Conservation (phyloP, 345 rosid genomes). For the Syzygium oleosum region DNA sequence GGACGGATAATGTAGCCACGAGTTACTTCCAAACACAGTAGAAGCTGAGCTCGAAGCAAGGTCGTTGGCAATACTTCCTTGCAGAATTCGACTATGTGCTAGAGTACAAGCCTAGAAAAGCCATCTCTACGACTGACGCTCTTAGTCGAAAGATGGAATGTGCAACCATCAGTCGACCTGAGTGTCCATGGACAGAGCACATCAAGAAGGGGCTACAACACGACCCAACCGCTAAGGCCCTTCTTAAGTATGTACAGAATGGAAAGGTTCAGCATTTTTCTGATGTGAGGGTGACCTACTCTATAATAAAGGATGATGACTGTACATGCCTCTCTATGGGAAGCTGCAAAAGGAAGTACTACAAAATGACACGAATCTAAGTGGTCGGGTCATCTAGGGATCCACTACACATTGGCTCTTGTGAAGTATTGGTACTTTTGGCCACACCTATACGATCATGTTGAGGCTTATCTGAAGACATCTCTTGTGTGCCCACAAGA, state of each 20-base stretch:
- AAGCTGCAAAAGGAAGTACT: not conserved
- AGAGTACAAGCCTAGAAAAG: not conserved
- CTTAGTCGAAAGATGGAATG: not conserved
- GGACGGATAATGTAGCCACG: rapidly evolving
- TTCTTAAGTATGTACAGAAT: not conserved
- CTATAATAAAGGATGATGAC: not conserved
- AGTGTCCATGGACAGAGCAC: not conserved
- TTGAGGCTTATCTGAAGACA: not conserved
- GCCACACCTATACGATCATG: rapidly evolving
- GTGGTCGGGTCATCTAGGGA: no score
- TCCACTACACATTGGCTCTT: not conserved
- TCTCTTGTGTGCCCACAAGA: not conserved
- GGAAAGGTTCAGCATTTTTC: not conserved
- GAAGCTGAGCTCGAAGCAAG: not conserved
- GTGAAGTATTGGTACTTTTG: no score
- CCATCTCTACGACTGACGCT: not conserved
- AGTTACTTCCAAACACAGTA: not conserved
- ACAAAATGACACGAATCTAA: no score
- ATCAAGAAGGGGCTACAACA: rapidly evolving
- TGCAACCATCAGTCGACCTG: rapidly evolving
- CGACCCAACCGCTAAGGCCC: not conserved
- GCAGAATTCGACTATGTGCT: not conserved
- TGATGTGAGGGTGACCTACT: not conserved
- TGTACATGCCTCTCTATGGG: not conserved
- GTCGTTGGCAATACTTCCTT: not conserved